Evolutionary conservation across 2,329 filamentous ascomycete species (phyloP), one percentile per base, ranked within the genome.

Genomic region (Penicillium sp.): DNA sequence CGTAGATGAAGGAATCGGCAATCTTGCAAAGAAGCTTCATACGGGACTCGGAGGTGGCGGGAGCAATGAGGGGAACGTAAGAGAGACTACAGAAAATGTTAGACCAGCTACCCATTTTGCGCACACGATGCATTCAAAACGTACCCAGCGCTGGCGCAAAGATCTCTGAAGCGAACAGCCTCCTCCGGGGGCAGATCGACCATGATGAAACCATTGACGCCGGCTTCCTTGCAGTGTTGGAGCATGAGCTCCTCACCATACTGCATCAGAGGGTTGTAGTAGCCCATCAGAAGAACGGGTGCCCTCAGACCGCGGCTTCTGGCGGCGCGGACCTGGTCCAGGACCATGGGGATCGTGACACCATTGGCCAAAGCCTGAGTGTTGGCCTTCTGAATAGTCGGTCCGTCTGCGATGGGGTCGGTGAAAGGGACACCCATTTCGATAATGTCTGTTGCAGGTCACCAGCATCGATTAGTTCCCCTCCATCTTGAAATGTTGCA

Each of bases 1-100:
- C 90, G 69, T 98, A 98, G 73, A 98, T 95, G 75, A 97, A 98
- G 3, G 90, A 96, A 72, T 97, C 91, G 64, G 93, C 93, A 56
- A 98, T 91, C 69, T 88, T 83, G 80, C 93, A 98, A 12, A 98
- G 84, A 34, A 96, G 79, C 72, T 87, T 91, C 90, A 98, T 95
- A 63, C 93, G 87, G 57, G 82, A 77, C 61, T 96, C 89, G 6
- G 89, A 95, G 2, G 93, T 97, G 10, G 90, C 83, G 6, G 93
- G 93, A 0, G 93, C 91, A 61, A 98, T 96, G 46, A 98, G 77
- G 17, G 93, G 93, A 13, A 98, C 87, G 67, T 97, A 98, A 5
- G 90, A 96, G 32, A 98, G 81, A 24, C 85, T 86, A 29, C 29
- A 21, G 26, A 41, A n/a, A n/a, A n/a, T n/a, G n/a, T n/a, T n/a